These are phyloP conservation scores for Vitis vinifera DNA, from an alignment of 164 flowering plant species.

Conservation along the genomic window DNA sequence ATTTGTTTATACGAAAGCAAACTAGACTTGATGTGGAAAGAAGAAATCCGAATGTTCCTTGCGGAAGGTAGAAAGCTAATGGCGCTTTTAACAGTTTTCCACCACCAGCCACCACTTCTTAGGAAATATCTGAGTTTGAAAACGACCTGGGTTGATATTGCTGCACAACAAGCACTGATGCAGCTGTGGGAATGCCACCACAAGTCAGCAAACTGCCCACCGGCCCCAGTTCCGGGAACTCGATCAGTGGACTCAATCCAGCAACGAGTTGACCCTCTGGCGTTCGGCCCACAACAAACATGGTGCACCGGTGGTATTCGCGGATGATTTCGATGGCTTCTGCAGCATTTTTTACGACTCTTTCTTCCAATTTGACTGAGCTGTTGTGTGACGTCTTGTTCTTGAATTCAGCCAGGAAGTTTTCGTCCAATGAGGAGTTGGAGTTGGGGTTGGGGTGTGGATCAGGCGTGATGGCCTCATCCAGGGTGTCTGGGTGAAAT, in stretches of 20 bases:
- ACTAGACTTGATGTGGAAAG: no score
- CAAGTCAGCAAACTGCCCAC: constrained; percentile 37
- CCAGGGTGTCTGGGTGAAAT: no score
- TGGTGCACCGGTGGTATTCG: constrained; percentile 20
- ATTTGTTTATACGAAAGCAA: no score
- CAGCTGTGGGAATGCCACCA: constrained; percentile 28
- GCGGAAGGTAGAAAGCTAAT: no score
- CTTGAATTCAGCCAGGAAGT: constrained; percentile 15
- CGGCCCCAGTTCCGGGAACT: constrained; percentile 46
- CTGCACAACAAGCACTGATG: constrained; percentile 46
- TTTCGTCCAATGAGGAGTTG: constrained; percentile 13
- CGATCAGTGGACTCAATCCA: constrained; percentile 11
- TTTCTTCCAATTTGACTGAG: constrained; percentile 35
- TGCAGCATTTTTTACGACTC: constrained; percentile 12
- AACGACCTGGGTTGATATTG: constrained; percentile 18
- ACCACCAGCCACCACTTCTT: no score
- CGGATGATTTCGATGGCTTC: constrained; percentile 10
- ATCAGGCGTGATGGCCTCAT: no score
- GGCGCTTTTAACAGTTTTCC: no score
- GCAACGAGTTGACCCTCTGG: constrained; percentile 25
- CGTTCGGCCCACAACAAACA: constrained; percentile 40
- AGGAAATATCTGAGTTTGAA: no score
- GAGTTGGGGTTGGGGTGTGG: neutral
- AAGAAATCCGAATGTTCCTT: no score
- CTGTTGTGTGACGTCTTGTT: constrained; percentile 6